Evolutionary conservation across 345 rosid genomes (phyloP).

Genomic region (Rhizophora apiculata): DNA sequence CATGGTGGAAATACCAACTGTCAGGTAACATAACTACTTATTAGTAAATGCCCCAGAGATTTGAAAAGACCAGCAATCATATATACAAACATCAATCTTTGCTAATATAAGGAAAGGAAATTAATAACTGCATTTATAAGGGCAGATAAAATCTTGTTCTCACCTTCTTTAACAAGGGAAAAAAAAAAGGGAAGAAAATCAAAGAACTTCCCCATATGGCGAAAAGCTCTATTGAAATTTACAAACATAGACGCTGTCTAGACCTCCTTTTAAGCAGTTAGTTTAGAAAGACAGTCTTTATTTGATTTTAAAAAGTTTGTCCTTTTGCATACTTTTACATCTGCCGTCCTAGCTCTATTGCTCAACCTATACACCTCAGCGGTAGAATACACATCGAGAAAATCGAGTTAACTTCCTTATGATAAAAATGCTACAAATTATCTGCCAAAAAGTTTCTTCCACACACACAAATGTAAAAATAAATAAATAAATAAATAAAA

Average conservation of each 20-base stretch:
- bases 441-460: too few species aligned
- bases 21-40: background rate
- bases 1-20: background rate
- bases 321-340: too few species aligned
- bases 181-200: background rate
- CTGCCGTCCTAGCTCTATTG: too few species aligned
- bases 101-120: background rate
- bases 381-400: background rate
- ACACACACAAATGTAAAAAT: too few species aligned
- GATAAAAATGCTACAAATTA: too few species aligned
- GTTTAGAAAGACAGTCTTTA: too few species aligned
- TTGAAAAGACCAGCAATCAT: conserved; percentile 12
- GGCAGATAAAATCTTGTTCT: background rate
- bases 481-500: too few species aligned
- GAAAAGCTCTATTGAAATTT: background rate
- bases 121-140: background rate
- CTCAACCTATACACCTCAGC: too few species aligned
- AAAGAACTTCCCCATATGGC: background rate
- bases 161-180: background rate
- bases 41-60: background rate
- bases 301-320: too few species aligned
- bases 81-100: background rate
- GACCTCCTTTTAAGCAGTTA: too few species aligned
- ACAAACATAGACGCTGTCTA: too few species aligned
- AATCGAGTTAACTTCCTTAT: too few species aligned